phyloP scores from a whole-genome alignment of 163 green algal genomes.

The Chlamydomonas reinhardtii region DNA sequence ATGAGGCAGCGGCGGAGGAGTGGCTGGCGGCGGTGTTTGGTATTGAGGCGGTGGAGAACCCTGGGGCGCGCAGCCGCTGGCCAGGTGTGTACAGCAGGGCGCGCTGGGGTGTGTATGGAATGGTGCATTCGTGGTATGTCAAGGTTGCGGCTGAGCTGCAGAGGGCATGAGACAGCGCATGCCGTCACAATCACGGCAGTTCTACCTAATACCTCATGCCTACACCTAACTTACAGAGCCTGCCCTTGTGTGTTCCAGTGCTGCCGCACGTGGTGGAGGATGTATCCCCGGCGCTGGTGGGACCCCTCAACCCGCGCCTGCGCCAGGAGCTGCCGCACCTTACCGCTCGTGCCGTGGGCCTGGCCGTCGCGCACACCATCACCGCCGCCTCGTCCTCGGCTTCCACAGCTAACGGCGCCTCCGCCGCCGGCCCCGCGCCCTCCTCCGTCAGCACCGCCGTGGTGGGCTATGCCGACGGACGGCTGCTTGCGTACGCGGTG shows the following conservation, averaged over 20 bases:
- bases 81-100: not conserved
- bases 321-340: slow-evolving; percentile 6
- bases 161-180: too few species aligned
- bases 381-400: not conserved
- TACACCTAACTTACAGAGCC: too few species aligned
- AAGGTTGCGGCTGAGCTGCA: not conserved
- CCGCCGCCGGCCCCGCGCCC: not conserved
- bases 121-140: too few species aligned
- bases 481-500: slow-evolving; percentile 22
- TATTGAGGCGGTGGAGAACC: slow-evolving; percentile 1
- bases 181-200: too few species aligned
- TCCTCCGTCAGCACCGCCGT: slow-evolving; percentile 18
- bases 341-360: not conserved
- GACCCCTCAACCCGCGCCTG: slow-evolving; percentile 24
- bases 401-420: not conserved
- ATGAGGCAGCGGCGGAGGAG: slow-evolving; percentile 4
- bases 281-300: slow-evolving; percentile 11
- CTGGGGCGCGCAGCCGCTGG: slow-evolving; percentile 13
- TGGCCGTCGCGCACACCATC: slow-evolving; percentile 15
- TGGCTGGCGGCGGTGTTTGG: slow-evolving; percentile 34
- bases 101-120: not conserved
- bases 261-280: slow-evolving; percentile 41
- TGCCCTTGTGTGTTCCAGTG: slow-evolving; percentile 29
- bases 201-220: too few species aligned
- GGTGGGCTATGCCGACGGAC: slow-evolving; percentile 5